Percentiles rank a stretch among this genome's conserved stretches.
Evolutionary conservation across 805 yeast genomes (phyloP).

Genomic region (Clavispora fructus): DNA sequence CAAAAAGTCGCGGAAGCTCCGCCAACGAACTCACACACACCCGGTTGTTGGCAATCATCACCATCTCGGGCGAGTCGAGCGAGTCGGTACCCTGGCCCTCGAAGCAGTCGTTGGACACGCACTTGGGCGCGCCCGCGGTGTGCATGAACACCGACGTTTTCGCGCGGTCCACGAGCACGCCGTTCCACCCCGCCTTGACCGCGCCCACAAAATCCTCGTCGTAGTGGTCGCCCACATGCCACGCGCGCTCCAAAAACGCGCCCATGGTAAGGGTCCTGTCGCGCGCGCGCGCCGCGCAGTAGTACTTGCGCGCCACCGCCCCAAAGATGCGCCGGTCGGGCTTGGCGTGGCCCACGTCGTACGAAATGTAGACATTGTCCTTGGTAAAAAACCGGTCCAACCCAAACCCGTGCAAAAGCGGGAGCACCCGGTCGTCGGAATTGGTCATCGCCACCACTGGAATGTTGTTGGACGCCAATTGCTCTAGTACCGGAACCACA

Average conservation of each 20-base stretch:
- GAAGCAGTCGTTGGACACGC: constrained; percentile 11
- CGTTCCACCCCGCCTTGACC: constrained; percentile 55
- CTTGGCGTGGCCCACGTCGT: constrained; percentile 50
- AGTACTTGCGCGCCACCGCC: constrained; percentile 1
- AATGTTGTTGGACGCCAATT: constrained; percentile 25
- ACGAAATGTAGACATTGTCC: constrained; percentile 46
- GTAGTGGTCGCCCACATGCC: constrained; percentile 69
- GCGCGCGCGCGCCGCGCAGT: constrained; percentile 1
- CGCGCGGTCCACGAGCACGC: constrained; percentile 48
- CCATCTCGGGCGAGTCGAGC: constrained; percentile 13
- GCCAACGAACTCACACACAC: constrained; percentile 15
- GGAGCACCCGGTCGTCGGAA: constrained; percentile 53
- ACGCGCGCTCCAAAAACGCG: constrained; percentile 21
- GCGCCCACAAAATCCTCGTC: constrained; percentile 52
- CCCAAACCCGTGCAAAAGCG: constrained; percentile 43
- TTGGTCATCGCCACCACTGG: constrained; percentile 49
- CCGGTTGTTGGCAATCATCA: constrained; percentile 32
- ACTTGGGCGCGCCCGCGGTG: constrained; percentile 1
- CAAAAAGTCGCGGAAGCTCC: constrained; percentile 8
- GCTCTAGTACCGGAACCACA: constrained; percentile 41
- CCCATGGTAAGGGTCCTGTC: constrained; percentile 3
- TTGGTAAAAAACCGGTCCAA: constrained; percentile 35
- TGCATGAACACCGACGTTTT: constrained; percentile 14
- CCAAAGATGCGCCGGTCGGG: constrained; percentile 45
- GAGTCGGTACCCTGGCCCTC: constrained; percentile 9